These are phyloP conservation scores for Mycena capillaripes DNA, from an alignment of 768 basidiomycete species.

Conservation along the genomic window DNA sequence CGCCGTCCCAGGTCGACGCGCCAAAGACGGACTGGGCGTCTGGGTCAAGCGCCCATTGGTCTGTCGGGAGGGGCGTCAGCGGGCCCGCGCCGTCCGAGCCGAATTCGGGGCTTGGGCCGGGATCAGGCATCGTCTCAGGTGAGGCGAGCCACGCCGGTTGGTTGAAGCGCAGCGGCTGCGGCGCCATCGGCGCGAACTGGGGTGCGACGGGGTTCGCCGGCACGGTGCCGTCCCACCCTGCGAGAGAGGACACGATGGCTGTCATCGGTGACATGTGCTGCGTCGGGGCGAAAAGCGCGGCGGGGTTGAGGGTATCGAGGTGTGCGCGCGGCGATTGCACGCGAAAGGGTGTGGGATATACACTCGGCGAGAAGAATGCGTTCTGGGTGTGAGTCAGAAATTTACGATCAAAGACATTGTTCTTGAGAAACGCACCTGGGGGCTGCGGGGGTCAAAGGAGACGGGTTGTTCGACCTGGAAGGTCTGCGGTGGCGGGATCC, in stretches of 20 bases:
- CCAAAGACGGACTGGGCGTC: conserved; percentile 9
- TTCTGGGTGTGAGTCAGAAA: conserved; percentile 4
- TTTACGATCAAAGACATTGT: not conserved
- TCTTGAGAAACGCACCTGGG: conserved; percentile 18
- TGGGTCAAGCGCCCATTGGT: conserved; percentile 20
- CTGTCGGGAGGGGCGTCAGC: conserved; percentile 5
- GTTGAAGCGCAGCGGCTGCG: conserved; percentile 21
- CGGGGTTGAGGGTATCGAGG: conserved; percentile 4
- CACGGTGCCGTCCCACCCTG: conserved; percentile 29
- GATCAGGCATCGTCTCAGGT: not conserved
- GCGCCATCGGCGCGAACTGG: conserved; percentile 11
- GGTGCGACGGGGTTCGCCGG: not conserved
- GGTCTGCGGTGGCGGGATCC: conserved; percentile 3
- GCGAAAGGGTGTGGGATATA: conserved; percentile 18
- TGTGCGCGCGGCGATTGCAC: not conserved
- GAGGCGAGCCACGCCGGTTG: conserved; percentile 11
- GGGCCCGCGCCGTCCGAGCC: not conserved
- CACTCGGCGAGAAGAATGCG: not conserved
- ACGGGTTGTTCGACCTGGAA: conserved; percentile 12
- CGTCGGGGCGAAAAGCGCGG: conserved; percentile 7
- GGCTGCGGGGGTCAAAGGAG: conserved; percentile 22
- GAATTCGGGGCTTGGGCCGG: conserved; percentile 8
- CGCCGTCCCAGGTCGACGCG: not conserved
- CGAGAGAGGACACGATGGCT: conserved; percentile 30
- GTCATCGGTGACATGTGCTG: conserved; percentile 30